Base-by-base conservation (phyloP, 1,284 basidiomycete species). In the Clitocybe nebularis region DNA sequence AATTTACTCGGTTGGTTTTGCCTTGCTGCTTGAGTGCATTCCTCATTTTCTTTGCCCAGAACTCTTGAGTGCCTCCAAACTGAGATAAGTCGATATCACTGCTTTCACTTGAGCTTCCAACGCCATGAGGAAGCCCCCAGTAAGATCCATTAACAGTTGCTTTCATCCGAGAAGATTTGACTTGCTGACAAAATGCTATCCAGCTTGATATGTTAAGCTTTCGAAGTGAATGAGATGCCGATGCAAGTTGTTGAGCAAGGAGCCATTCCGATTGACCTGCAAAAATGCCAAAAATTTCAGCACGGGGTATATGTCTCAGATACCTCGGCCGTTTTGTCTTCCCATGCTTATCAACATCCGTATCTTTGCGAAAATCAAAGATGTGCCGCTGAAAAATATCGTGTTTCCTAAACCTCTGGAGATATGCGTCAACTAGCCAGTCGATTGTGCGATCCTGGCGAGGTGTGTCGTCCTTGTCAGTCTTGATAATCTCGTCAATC, bases 211-310 rank as follows among this genome's bases (percentile, higher is more conserved):
- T 49, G 45, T 77, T 63, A 10, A 81, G 47, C 23, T 68, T 44
- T 28, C 57, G 59, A 6, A 57, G 44, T 4, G 43, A 43, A 2
- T 47, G 48, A 8, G 53, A 49, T 11, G 37, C 49, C 21, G 60
- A 51, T 1, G 55, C 57, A 14, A 61, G 56, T 40, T 69, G 69
- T 28, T 78, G 63, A 2, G 69, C 64, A 28, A 77, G 53, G 5
- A 81, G 47, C 78, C 78, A 81, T 25, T 69, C 67, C 0, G 68
- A 69, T 6, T 79, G 74, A 16, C 63, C 59, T 11, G 74, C 75
- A 43, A 78, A 70, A 4, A 67, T 48, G 4, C 67, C 63, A 14
- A 61, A 53, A 13, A 79, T 55, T 49, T 76, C 71, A 16, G 71
- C 64, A 28, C 45, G 60, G 28, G 74, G 62, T 25, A 79, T 57